Conservation (phyloP, 441 rosid species). For the Erodium moschatum region DNA sequence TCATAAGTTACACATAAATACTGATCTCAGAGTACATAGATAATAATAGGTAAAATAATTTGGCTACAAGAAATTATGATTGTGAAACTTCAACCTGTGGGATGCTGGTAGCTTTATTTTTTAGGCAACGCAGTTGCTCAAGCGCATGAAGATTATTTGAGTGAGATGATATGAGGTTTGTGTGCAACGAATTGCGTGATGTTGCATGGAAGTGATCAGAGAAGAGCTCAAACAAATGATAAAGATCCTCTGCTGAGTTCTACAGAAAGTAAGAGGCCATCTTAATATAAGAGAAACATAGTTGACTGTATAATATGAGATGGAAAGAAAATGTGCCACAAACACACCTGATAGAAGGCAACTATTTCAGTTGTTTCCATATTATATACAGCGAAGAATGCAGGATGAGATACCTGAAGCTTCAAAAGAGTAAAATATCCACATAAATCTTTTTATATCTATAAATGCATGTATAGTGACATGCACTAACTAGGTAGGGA, state of each 20-base stretch:
- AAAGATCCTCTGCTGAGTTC: constrained; percentile 85
- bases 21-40: neutral
- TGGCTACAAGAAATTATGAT: neutral
- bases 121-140: constrained; percentile 63
- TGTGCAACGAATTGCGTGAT: constrained; percentile 50
- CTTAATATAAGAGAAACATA: constrained; percentile 11
- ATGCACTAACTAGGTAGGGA: neutral
- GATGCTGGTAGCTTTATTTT: constrained; percentile 50
- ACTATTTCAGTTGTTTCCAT: constrained; percentile 94
- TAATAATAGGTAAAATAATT: neutral
- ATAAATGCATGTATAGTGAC: neutral
- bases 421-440: constrained; percentile 18
- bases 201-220: constrained; percentile 66
- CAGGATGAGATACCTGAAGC: constrained; percentile 53
- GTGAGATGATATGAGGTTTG: constrained; percentile 83
- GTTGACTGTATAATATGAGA: neutral
- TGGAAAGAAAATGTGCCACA: constrained; percentile 4
- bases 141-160: constrained; percentile 66
- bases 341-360: constrained; percentile 78
- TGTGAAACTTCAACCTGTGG: constrained; percentile 43
- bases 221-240: constrained; percentile 69
- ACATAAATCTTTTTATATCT: neutral
- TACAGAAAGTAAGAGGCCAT: constrained; percentile 28
- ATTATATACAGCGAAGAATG: constrained; percentile 88
- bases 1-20: neutral